Base-by-base conservation (phyloP, 2,329 filamentous ascomycete species). In the Aspergillus floridensis region DNA sequence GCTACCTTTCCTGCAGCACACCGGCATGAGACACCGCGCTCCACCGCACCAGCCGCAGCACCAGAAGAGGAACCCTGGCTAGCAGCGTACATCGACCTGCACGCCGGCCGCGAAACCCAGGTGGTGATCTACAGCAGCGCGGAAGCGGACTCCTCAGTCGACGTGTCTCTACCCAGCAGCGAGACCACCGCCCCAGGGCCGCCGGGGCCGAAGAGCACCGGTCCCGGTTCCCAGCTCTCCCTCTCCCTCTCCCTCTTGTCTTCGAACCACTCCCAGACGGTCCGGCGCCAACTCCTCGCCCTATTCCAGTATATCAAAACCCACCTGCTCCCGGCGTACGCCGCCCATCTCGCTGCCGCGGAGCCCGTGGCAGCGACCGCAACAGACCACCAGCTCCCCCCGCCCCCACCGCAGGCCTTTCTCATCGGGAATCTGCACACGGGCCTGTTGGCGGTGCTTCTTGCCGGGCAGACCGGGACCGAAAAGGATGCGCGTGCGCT, bases 111-210 rank as follows among this genome's bases (percentile, higher is more conserved):
- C 12, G 73, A 77, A 57, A 79, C 77, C n/a, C 77, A 79, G 59
- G 67, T 77, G 21, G 69, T 73, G 66, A 29, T 77, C 19, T 80
- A 77, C 58, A 77, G 75, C 24, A 78, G 72, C 56, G 70, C 78
- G 4, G 77, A 80, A 63, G 41, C 19, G 38, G 14, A 10, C 3
- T 32, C 31, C 31, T 22, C 22, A 32, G 31, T 12, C 31, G 31
- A 32, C 12, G 31, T 32, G 1, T 12, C 31, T 32, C 31, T 32
- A 32, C 7, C 31, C 31, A 32, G 8, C 7, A 32, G 31, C 31
- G 3, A 0, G 4, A 3, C 3, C 22, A 3, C 4, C 22, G 22
- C 22, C 22, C 22, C 22, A 3, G 22, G 22, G 22, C 22, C 22
- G 4, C 22, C 22, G 4, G 22, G 22, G 22, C 22, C 22, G 4